Base-by-base conservation (phyloP, 441 rosid species). In the Populus tomentosa region DNA sequence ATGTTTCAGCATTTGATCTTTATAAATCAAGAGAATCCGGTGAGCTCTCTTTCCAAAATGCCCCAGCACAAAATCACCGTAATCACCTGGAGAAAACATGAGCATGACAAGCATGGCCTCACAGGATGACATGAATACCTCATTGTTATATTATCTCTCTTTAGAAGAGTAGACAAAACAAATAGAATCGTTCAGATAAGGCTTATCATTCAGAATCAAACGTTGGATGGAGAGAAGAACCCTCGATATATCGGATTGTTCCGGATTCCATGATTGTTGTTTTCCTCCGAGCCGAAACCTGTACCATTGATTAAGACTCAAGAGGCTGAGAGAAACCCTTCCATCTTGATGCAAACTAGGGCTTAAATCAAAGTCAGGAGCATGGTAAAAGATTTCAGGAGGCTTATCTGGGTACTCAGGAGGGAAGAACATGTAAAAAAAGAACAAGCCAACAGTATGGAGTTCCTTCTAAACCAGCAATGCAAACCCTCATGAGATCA, bases 341-440 rank as follows among this genome's bases (percentile, higher is more conserved):
- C 77, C 67, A 30, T 50, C 70, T 20, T 1, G 14, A 0, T 53
- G 79, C 50, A 72, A 61, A 72, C 23, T 21, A 20, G 75, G 50
- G 33, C 32, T 72, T 13, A 76, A 42, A 13, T 72, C 56, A 2
- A 72, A 53, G 33, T 42, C 72, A 14, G 50, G 7, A 75, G 70
- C 26, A 16, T 26, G 74, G 69, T 40, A 64, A 67, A 23, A 38
- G 1, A 75, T 8, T 11, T 69, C 67, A 0, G 69, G 81, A 62
- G 81, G 77, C 35, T 23, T 36, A 2, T 20, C 10, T 0, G 79
- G 79, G 56, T 74, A 74, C 16, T 26, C 64, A 32, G 9, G 38
- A 2, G 81, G 83, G 13, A 82, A 66, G 28, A 38, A 9, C 28
- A 73, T 38, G 70, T 82, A 83, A 38, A 82, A 82, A 69, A 82